These are phyloP conservation scores for Ustilago crameri DNA, from an alignment of 1,284 basidiomycete species.

Conservation along the genomic window DNA sequence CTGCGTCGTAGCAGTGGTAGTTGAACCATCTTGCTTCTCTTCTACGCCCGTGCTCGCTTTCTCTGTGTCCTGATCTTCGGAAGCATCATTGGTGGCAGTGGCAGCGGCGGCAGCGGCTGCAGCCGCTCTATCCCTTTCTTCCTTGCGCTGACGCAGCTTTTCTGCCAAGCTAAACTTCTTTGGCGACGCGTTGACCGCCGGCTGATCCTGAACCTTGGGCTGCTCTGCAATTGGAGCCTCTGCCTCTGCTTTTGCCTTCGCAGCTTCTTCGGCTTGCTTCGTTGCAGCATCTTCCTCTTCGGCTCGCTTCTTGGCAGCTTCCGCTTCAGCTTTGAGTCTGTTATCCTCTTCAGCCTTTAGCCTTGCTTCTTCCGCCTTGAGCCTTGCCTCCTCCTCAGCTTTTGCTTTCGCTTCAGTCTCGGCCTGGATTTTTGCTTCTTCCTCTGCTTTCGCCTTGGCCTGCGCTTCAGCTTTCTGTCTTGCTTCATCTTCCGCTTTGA, in stretches of 20 bases:
- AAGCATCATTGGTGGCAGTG: not conserved
- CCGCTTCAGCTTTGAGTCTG: slow-evolving; percentile 6
- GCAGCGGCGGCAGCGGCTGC: slow-evolving; percentile 19
- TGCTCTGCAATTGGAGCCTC: not conserved
- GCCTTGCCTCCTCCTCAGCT: no score
- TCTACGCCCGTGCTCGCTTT: not conserved
- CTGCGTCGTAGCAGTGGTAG: not conserved
- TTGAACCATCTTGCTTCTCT: not conserved
- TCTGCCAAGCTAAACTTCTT: slow-evolving; percentile 49
- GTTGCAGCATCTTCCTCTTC: slow-evolving; percentile 6
- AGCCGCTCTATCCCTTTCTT: slow-evolving; percentile 39
- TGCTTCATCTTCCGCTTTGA: not conserved
- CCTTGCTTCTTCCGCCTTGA: slow-evolving; percentile 1
- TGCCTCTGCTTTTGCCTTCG: slow-evolving; percentile 1
- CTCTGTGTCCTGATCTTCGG: not conserved
- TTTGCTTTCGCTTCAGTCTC: slow-evolving; percentile 14
- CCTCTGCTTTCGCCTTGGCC: slow-evolving; percentile 1
- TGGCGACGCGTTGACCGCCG: not conserved
- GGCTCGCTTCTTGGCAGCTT: slow-evolving; percentile 3
- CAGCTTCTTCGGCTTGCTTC: not conserved
- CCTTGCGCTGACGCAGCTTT: slow-evolving; percentile 42
- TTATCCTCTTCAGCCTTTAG: not conserved
- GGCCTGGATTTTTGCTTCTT: not conserved
- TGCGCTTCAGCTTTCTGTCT: not conserved
- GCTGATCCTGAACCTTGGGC: not conserved